Conservation (phyloP, 352 stramenopile species). For the Phytopythium mirpurense region DNA sequence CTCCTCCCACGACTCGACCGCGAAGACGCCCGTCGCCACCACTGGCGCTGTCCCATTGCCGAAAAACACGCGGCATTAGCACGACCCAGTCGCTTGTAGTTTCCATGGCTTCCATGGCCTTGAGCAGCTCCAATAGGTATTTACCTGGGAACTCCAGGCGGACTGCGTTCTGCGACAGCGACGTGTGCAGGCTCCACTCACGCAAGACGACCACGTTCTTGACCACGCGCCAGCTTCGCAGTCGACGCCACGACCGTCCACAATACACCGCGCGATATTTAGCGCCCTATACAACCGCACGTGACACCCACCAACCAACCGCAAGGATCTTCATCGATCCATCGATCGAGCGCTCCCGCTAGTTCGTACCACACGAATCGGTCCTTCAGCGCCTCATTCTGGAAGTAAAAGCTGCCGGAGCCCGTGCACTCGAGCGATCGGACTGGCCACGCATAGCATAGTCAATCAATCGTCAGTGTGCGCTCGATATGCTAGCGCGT, state of each 20-base stretch:
- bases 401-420: constrained; percentile 69
- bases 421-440: constrained; percentile 60
- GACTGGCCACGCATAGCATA: constrained; percentile 16
- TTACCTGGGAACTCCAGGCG: constrained; percentile 52
- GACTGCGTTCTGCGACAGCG: constrained; percentile 48
- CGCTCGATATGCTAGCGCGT: too few relatives aligned
- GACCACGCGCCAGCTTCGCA: constrained; percentile 51
- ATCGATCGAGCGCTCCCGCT: background rate
- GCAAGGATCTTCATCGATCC: background rate
- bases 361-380: constrained; percentile 58
- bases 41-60: constrained; percentile 25
- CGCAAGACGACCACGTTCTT: constrained; percentile 72
- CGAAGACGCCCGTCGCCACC: constrained; percentile 47
- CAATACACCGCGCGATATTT: background rate
- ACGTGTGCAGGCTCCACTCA: constrained; percentile 66
- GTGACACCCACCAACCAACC: too few relatives aligned
- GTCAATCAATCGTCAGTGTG: too few relatives aligned
- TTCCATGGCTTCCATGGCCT: too few relatives aligned
- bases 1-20: constrained; percentile 58
- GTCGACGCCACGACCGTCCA: background rate
- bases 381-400: constrained; percentile 58
- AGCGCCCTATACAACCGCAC: too few relatives aligned
- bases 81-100: background rate
- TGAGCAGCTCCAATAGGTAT: too few relatives aligned
- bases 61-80: background rate